Base-by-base conservation (phyloP, 2,329 filamentous ascomycete genomes). In the Fulvia fulva region DNA sequence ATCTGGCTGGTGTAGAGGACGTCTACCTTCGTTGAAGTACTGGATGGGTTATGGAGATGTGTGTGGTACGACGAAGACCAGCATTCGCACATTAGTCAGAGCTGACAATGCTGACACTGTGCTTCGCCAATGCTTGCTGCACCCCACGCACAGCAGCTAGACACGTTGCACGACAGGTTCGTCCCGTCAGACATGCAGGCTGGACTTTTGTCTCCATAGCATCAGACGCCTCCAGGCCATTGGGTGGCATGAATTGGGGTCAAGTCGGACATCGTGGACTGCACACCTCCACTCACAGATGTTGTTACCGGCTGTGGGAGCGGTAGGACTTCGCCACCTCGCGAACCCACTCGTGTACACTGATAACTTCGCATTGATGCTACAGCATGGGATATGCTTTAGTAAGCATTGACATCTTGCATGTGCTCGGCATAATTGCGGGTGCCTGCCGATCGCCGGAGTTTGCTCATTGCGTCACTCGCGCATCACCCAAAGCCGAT, bases 21-120 rank as follows among this genome's bases (percentile, higher is more conserved):
- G 51, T 69, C 11, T 65, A 59, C 50, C 59, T 69, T 11, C 58
- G 60, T 25, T 67, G 58, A 67, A 23, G 44, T 23, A n/a, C 21
- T 8, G 8, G 28, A 32, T 12, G 2, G 28, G 28, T 32, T 32
- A 7, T 6, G 28, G 28, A 32, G 12, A 12, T 12, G 8, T 32
- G 4, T 32, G 8, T 32, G 28, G 37, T n/a, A 19, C 37, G 16
- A 19, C 14, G n/a, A 19, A n/a, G 7, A 8, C 14, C 3, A 41
- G n/a, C 37, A 41, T 41, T 41, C 14, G 37, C 16, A n/a, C 14
- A 41, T 41, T 2, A 41, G 4, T 41, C n/a, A 41, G 16, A 19
- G 37, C 14, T 41, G 37, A 41, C 12, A 41, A 41, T 41, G 37
- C 37, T 41, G 3, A 41, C 37, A 41, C 16, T 19, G 14, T 41